Evolutionary conservation across 169 alveolate species (phyloP).

Genomic region (Eimeria mitis): DNA sequence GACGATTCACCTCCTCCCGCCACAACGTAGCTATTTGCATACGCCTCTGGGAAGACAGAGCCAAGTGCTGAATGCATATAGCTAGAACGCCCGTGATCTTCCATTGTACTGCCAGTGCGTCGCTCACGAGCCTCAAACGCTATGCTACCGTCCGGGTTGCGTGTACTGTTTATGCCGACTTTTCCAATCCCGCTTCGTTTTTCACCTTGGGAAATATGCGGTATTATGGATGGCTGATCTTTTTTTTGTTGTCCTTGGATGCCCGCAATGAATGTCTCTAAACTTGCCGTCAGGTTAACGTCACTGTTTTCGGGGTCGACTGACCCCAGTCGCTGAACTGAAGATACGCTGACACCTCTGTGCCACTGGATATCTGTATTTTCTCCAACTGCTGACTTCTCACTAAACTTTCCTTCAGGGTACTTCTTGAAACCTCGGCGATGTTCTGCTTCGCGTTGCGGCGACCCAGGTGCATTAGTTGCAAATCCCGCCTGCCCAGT

Average conservation of each 20-base stretch:
- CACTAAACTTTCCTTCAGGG: background rate
- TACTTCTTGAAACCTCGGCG: conserved; percentile 28
- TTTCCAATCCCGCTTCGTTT: background rate
- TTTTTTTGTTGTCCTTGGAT: conserved; percentile 31
- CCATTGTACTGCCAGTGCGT: conserved; percentile 49
- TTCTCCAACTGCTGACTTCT: background rate
- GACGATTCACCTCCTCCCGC: conserved; percentile 41
- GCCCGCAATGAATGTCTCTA: conserved; percentile 60
- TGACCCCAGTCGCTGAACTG: conserved; percentile 43
- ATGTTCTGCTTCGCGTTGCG: background rate
- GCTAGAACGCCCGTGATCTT: conserved; percentile 25
- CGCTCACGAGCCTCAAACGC: conserved; percentile 19
- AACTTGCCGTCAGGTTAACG: conserved; percentile 56
- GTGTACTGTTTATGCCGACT: background rate
- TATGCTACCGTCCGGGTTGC: background rate
- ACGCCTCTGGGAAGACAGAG: conserved; percentile 59
- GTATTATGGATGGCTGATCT: background rate
- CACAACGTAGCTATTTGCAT: conserved; percentile 27
- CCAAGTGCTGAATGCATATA: conserved; percentile 55
- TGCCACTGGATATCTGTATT: background rate
- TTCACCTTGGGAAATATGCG: background rate
- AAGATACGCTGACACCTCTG: background rate
- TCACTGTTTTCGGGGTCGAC: conserved; percentile 33
- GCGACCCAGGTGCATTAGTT: background rate
- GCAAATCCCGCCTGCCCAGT: conserved; percentile 3